Percentiles rank a stretch among this genome's conserved stretches.
phyloP scores from a whole-genome alignment of 805 yeast species.

The Ogataea ramenticola region DNA sequence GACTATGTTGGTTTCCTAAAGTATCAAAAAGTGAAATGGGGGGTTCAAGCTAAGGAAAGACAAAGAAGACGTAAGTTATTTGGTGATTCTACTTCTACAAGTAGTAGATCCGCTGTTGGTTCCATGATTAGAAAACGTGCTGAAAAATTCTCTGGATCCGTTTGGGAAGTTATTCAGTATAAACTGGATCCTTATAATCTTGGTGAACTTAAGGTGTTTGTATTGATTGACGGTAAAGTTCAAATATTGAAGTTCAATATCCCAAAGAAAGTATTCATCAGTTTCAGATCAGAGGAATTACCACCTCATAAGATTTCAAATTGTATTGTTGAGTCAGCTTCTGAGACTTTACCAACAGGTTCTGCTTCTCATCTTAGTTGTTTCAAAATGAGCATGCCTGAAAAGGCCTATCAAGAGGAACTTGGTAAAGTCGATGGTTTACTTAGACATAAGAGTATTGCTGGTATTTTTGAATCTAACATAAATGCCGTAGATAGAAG shows the following conservation, averaged over 20 bases:
- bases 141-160: slow-evolving; percentile 63
- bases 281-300: slow-evolving; percentile 40
- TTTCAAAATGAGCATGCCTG: slow-evolving; percentile 64
- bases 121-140: slow-evolving; percentile 71
- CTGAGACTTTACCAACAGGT: slow-evolving; percentile 66
- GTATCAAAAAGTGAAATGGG: slow-evolving; percentile 88
- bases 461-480: slow-evolving; percentile 72
- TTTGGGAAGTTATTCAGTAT: slow-evolving; percentile 84
- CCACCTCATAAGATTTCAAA: slow-evolving; percentile 31
- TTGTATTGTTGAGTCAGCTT: slow-evolving; percentile 47
- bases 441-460: slow-evolving; percentile 51
- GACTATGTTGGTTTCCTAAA: slow-evolving; percentile 64
- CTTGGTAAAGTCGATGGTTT: slow-evolving; percentile 50
- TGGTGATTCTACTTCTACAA: slow-evolving; percentile 46
- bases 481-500: slow-evolving; percentile 65
- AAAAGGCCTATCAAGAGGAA: slow-evolving; percentile 51
- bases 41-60: slow-evolving; percentile 61
- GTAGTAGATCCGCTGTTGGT: slow-evolving; percentile 57
- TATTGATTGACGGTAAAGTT: slow-evolving; percentile 59
- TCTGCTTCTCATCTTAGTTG: slow-evolving; percentile 40
- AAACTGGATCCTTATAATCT: slow-evolving; percentile 44
- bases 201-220: slow-evolving; percentile 75
- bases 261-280: slow-evolving; percentile 67
- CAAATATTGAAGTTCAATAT: slow-evolving; percentile 69
- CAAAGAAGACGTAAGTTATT: slow-evolving; percentile 69